These are phyloP conservation scores for Apiospora koreana DNA, from an alignment of 2,329 filamentous ascomycete species.

Conservation along the genomic window DNA sequence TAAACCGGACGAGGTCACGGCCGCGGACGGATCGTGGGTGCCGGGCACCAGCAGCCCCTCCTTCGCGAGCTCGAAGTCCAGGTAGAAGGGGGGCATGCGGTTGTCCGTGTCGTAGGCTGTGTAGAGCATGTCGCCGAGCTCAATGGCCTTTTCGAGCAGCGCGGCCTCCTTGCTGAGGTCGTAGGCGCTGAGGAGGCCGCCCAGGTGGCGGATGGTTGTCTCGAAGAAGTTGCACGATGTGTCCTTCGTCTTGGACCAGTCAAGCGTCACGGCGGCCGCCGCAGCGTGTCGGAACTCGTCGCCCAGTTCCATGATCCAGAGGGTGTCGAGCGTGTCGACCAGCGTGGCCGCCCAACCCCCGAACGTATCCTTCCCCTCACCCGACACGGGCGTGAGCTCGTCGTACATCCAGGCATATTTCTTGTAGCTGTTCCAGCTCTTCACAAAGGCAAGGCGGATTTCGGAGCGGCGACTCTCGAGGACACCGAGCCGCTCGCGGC, in stretches of 20 bases:
- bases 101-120: slow-evolving; percentile 50
- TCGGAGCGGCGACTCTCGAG: slow-evolving; percentile 25
- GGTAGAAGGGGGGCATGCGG: slow-evolving; percentile 55
- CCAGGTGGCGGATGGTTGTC: slow-evolving; percentile 48
- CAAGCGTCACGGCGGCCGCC: slow-evolving; percentile 47
- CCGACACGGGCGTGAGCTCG: slow-evolving; percentile 38
- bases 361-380: slow-evolving; percentile 28
- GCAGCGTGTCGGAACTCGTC: slow-evolving; percentile 58
- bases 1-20: slow-evolving; percentile 61
- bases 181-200: slow-evolving; percentile 47
- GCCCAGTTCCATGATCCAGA: slow-evolving; percentile 62
- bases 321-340: slow-evolving; percentile 61
- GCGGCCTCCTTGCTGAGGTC: slow-evolving; percentile 44
- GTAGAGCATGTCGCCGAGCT: slow-evolving; percentile 50
- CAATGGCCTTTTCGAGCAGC: slow-evolving; percentile 44
- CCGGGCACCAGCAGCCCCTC: slow-evolving; percentile 35
- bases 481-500: slow-evolving; percentile 26
- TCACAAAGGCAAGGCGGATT: slow-evolving; percentile 52
- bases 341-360: slow-evolving; percentile 56
- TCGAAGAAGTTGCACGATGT: slow-evolving; percentile 46
- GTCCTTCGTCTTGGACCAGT: slow-evolving; percentile 46
- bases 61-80: slow-evolving; percentile 47
- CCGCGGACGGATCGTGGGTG: slow-evolving; percentile 36
- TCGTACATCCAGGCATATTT: slow-evolving; percentile 65
- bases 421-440: slow-evolving; percentile 63